phyloP scores from a whole-genome alignment of 176 grass and related monocot species.

The Oryza rufipogon region DNA sequence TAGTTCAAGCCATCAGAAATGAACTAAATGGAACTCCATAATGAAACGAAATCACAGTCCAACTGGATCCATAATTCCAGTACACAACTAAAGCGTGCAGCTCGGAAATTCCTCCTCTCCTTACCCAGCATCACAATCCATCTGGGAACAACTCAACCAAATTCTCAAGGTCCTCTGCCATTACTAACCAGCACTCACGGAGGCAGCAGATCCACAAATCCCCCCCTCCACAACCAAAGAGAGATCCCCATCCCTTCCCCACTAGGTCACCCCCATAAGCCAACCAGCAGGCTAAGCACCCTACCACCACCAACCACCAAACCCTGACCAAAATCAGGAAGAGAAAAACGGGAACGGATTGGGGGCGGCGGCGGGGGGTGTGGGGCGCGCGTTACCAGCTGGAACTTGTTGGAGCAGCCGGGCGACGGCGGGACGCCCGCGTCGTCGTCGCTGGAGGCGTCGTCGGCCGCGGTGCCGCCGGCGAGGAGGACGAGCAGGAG shows the following conservation, averaged over 20 bases:
- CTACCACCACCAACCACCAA: background rate
- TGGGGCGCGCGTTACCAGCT: constrained; percentile 62
- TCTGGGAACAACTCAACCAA: background rate
- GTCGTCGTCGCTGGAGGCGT: constrained; percentile 68
- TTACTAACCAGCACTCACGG: background rate
- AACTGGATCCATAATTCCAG: background rate
- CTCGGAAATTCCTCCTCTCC: background rate
- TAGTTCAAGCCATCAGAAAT: background rate
- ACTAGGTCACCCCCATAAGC: background rate
- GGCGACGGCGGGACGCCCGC: constrained; percentile 57
- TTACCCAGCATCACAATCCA: background rate
- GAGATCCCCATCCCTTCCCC: constrained; percentile 14
- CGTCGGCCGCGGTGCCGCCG: constrained; percentile 51
- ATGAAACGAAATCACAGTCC: background rate
- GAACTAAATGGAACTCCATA: background rate
- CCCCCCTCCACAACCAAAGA: background rate
- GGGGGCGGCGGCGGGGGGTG: background rate
- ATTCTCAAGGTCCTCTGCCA: background rate
- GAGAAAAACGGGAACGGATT: background rate
- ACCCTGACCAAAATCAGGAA: background rate
- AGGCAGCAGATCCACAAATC: constrained; percentile 11
- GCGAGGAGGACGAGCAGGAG: constrained; percentile 52
- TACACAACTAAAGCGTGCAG: background rate
- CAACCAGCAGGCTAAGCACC: background rate
- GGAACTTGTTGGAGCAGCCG: constrained; percentile 90